Conservation (phyloP, 2,329 filamentous ascomycete species). For the Claviceps sp. region DNA sequence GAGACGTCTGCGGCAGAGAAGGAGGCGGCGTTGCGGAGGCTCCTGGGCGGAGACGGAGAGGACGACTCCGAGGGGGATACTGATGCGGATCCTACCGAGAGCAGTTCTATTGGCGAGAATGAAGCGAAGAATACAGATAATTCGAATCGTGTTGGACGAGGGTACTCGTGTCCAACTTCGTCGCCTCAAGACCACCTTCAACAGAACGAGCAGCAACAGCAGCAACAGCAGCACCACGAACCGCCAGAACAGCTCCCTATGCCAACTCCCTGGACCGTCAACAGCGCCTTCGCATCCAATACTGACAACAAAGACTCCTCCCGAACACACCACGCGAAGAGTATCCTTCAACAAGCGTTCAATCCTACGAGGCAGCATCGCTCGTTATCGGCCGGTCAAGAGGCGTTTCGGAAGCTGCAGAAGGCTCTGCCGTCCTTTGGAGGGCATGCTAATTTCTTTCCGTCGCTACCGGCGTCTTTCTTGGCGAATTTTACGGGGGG, state of each 20-base stretch:
- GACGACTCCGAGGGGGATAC: slow-evolving; percentile 8
- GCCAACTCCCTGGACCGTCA: slow-evolving; percentile 19
- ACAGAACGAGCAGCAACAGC: background rate
- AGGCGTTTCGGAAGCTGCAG: slow-evolving; percentile 42
- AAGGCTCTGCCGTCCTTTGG: slow-evolving; percentile 41
- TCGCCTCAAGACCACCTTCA: background rate
- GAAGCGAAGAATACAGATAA: too few relatives aligned
- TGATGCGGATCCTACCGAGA: slow-evolving; percentile 7
- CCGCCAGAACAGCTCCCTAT: slow-evolving; percentile 5
- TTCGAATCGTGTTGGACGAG: background rate
- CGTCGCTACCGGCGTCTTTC: slow-evolving; percentile 30
- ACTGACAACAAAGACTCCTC: slow-evolving; percentile 9
- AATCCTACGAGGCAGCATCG: slow-evolving; percentile 32
- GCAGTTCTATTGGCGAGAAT: background rate
- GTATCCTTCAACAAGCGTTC: slow-evolving; percentile 31
- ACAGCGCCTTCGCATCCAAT: slow-evolving; percentile 7
- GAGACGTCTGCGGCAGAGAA: slow-evolving; percentile 45
- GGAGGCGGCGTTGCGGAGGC: slow-evolving; percentile 37
- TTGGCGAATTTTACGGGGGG: slow-evolving; percentile 20
- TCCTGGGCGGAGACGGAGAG: slow-evolving; percentile 14
- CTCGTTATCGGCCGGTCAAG: slow-evolving; percentile 41
- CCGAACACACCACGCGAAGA: slow-evolving; percentile 14
- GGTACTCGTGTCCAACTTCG: background rate
- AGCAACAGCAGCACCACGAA: background rate
- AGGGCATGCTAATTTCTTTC: slow-evolving; percentile 18